phyloP scores from a whole-genome alignment of 306 rosid species.

The Pachyrhizus erosus region DNA sequence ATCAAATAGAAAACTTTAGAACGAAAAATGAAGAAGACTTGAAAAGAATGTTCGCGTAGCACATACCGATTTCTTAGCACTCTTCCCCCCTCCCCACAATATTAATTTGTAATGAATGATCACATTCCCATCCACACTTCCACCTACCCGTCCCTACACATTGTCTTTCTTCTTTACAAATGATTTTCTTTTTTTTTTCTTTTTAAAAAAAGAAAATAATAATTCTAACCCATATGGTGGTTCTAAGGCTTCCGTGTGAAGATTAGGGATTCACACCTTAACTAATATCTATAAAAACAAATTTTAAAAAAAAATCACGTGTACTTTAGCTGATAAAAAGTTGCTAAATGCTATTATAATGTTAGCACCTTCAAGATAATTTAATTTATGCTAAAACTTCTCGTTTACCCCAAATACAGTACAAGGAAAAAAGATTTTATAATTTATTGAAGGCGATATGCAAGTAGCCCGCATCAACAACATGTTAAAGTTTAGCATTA shows the following conservation, averaged over 20 bases:
- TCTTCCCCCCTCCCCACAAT: background rate
- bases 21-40: background rate
- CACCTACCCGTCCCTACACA: background rate
- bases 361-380: conserved; percentile 30
- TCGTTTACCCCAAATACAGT: conserved; percentile 25
- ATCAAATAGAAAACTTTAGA: background rate
- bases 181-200: background rate
- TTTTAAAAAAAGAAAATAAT: background rate
- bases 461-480: conserved; percentile 34
- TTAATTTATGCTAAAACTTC: conserved; percentile 28
- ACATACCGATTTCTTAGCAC: background rate
- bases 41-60: background rate
- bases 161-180: background rate
- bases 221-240: conserved; percentile 20
- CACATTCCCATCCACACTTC: background rate
- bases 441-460: conserved; percentile 21
- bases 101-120: background rate
- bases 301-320: conserved; percentile 20
- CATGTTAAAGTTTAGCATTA: conserved; percentile 20
- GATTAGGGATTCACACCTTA: conserved; percentile 35
- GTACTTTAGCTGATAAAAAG: conserved; percentile 24
- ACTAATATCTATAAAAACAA: background rate
- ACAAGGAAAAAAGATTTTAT: conserved; percentile 5
- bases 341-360: conserved; percentile 1
- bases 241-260: background rate